Conservation (phyloP, 805 yeast species). For the Isabelozyma gotoi region DNA sequence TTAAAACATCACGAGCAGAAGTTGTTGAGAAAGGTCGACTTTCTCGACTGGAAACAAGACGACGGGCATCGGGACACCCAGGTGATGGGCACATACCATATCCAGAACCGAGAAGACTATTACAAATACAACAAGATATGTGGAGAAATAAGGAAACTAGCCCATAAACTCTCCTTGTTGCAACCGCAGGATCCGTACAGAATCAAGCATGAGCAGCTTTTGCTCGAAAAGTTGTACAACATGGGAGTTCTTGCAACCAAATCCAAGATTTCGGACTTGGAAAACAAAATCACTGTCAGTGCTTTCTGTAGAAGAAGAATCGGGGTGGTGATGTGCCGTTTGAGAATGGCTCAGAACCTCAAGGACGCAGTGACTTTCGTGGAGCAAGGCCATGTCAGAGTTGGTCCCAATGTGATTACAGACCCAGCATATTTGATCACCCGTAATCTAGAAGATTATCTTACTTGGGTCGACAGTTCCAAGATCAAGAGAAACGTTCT, state of each 20-base stretch:
- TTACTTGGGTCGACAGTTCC: slow-evolving; percentile 96
- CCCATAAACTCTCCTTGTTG: slow-evolving; percentile 79
- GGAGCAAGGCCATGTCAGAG: slow-evolving; percentile 97
- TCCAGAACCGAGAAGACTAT: slow-evolving; percentile 94
- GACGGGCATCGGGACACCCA: slow-evolving; percentile 94
- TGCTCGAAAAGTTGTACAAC: slow-evolving; percentile 80
- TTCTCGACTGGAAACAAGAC: slow-evolving; percentile 97
- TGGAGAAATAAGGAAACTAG: slow-evolving; percentile 86
- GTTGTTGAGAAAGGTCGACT: slow-evolving; percentile 91
- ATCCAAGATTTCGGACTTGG: slow-evolving; percentile 87
- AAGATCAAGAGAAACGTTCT: slow-evolving; percentile 89
- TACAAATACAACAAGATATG: slow-evolving; percentile 90
- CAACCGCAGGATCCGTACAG: slow-evolving; percentile 88
- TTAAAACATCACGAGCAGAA: slow-evolving; percentile 95
- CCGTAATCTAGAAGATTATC: slow-evolving; percentile 90
- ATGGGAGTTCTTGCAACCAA: slow-evolving; percentile 91
- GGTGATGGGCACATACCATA: slow-evolving; percentile 91
- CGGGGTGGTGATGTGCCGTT: slow-evolving; percentile 91
- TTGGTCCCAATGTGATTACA: slow-evolving; percentile 93
- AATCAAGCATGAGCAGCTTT: slow-evolving; percentile 80
- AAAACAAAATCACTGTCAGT: slow-evolving; percentile 87
- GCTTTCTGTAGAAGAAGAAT: slow-evolving; percentile 90
- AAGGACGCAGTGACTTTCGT: slow-evolving; percentile 87
- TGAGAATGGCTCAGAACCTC: slow-evolving; percentile 89
- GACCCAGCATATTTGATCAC: slow-evolving; percentile 96